A percentile compares a stretch with the other conserved stretches of the same genome.
Evolutionary conservation across 345 rosid species (phyloP).

Genomic region (Raphanus sativus): DNA sequence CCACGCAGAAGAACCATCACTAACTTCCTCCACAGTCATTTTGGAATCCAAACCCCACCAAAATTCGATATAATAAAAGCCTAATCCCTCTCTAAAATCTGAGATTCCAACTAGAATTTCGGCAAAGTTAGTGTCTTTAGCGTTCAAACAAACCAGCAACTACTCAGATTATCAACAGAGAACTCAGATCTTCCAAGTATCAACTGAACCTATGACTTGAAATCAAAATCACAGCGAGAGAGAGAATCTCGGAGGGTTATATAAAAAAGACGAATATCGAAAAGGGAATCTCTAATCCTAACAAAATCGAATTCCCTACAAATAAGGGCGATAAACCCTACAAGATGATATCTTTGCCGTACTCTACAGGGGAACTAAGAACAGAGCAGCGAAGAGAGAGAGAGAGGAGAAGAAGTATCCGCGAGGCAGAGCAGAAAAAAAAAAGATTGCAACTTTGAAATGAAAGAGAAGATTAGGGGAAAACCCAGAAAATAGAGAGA

Average conservation of each 20-base stretch:
- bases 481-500: conserved; percentile 6
- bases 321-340: conserved; percentile 11
- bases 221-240: conserved; percentile 24
- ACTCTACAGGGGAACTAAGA: conserved; percentile 36
- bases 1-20: conserved; percentile 67
- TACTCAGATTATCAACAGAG: conserved; percentile 34
- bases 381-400: conserved; percentile 34
- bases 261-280: background rate
- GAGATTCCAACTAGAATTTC: conserved; percentile 34
- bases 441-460: conserved; percentile 35
- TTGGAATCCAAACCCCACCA: conserved; percentile 9
- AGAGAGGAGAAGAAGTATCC: background rate
- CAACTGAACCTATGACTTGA: conserved; percentile 6
- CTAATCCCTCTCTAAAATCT: conserved; percentile 23
- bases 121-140: conserved; percentile 21
- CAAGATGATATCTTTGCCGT: background rate
- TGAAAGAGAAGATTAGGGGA: conserved; percentile 40
- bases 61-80: conserved; percentile 17
- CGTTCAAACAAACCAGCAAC: conserved; percentile 21
- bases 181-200: conserved; percentile 31
- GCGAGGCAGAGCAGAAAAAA: background rate
- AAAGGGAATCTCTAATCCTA: conserved; percentile 49
- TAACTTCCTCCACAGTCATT: conserved; percentile 72
- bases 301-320: conserved; percentile 45
- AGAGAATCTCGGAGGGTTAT: conserved; percentile 8